phyloP scores from a whole-genome alignment of 495 filamentous ascomycete genomes.

The Poronia punctata region DNA sequence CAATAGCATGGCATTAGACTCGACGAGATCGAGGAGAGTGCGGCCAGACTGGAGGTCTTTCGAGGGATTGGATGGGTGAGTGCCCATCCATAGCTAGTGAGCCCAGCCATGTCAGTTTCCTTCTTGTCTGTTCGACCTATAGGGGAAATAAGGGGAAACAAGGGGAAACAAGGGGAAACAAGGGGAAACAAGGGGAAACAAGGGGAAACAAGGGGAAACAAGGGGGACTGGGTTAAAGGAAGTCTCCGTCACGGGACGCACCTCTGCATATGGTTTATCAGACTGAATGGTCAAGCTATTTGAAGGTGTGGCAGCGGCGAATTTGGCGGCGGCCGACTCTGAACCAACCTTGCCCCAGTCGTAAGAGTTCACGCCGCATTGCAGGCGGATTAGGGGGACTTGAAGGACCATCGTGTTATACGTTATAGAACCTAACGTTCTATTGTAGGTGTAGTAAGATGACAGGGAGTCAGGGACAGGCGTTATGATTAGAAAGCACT shows the following conservation, averaged over 20 bases:
- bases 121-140: no score
- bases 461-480: no score
- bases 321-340: conserved; percentile 70
- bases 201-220: no score
- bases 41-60: conserved; percentile 79
- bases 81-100: conserved; percentile 88
- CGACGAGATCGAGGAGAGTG: conserved; percentile 80
- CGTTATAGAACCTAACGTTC: no score
- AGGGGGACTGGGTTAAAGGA: background rate
- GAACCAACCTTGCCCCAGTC: conserved; percentile 95
- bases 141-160: background rate
- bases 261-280: conserved; percentile 84
- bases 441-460: no score
- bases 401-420: conserved; percentile 59
- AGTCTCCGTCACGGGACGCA: conserved; percentile 30
- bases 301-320: conserved; percentile 67
- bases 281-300: conserved; percentile 68
- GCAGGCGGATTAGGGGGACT: conserved; percentile 80
- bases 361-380: conserved; percentile 97
- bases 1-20: conserved; percentile 79
- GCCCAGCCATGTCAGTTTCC: background rate
- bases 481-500: no score
- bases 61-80: conserved; percentile 90
- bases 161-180: no score
- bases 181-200: no score